These are phyloP conservation scores for Asterella californica DNA, from an alignment of 225 moss, liverwort and hornwort genomes.

Conservation along the genomic window DNA sequence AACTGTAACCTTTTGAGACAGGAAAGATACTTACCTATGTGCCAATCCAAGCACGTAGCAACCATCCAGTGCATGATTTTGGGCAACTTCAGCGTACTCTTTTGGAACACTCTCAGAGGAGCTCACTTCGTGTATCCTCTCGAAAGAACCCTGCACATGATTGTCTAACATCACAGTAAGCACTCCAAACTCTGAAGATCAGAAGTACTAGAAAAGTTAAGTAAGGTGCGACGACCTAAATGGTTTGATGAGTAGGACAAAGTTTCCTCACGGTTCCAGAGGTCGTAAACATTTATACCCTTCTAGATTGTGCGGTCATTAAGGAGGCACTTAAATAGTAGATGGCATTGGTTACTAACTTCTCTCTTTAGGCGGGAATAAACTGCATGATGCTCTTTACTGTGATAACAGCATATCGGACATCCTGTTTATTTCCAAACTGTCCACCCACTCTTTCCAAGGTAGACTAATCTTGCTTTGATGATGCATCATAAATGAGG, in stretches of 20 bases:
- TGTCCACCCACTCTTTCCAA: neutral
- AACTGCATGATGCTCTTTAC: neutral
- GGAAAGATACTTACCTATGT: constrained; percentile 41
- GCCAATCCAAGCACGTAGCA: constrained; percentile 84
- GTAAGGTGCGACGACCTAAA: too few species aligned
- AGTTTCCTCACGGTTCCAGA: too few species aligned
- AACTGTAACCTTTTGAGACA: neutral
- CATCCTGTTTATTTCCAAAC: neutral
- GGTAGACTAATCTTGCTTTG: neutral
- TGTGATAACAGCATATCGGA: neutral
- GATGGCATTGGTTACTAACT: neutral
- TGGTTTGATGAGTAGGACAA: too few species aligned
- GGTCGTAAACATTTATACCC: neutral
- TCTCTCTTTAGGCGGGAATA: neutral
- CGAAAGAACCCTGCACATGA: constrained; percentile 68
- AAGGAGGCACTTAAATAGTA: neutral
- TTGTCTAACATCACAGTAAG: neutral
- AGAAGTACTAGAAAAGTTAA: too few species aligned
- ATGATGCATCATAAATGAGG: too few species aligned
- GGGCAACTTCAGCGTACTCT: constrained; percentile 55
- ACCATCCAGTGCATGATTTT: constrained; percentile 69
- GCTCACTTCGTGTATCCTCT: constrained; percentile 65
- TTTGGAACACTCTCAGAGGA: constrained; percentile 44
- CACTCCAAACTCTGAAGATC: neutral
- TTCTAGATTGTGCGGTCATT: neutral